Evolutionary conservation across 176 grass and related monocot species (phyloP).

Genomic region (Ensete glaucum): DNA sequence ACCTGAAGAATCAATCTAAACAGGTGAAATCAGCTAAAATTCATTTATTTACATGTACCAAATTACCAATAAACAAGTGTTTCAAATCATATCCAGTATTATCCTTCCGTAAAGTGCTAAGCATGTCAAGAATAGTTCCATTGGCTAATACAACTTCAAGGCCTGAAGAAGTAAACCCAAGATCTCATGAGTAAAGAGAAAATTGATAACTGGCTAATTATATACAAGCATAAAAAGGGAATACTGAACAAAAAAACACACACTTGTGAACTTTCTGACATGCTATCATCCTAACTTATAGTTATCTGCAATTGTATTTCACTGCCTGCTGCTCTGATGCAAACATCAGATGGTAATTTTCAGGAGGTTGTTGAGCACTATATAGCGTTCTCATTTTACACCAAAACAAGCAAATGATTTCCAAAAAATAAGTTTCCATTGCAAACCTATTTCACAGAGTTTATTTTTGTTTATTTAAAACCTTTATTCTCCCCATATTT

Average conservation of each 20-base stretch:
- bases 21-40: constrained; percentile 8
- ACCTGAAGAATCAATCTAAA: not conserved
- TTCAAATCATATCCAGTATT: constrained; percentile 96
- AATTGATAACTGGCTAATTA: not conserved
- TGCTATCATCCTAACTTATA: not conserved
- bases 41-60: constrained; percentile 24
- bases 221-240: not conserved
- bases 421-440: not conserved
- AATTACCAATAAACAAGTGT: constrained; percentile 84
- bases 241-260: not conserved
- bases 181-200: not conserved
- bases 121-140: constrained; percentile 96
- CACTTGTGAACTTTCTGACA: not conserved
- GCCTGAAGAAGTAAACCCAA: constrained; percentile 28
- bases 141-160: constrained; percentile 82
- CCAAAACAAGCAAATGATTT: not conserved
- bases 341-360: not conserved
- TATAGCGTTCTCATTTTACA: not conserved
- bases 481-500: not conserved
- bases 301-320: too few relatives aligned
- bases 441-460: too few relatives aligned
- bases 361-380: not conserved
- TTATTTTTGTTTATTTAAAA: too few relatives aligned
- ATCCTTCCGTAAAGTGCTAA: constrained; percentile 85
- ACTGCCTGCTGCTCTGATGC: not conserved